phyloP scores from a whole-genome alignment of 768 basidiomycete genomes.

The Coprinopsis strossmayeri region DNA sequence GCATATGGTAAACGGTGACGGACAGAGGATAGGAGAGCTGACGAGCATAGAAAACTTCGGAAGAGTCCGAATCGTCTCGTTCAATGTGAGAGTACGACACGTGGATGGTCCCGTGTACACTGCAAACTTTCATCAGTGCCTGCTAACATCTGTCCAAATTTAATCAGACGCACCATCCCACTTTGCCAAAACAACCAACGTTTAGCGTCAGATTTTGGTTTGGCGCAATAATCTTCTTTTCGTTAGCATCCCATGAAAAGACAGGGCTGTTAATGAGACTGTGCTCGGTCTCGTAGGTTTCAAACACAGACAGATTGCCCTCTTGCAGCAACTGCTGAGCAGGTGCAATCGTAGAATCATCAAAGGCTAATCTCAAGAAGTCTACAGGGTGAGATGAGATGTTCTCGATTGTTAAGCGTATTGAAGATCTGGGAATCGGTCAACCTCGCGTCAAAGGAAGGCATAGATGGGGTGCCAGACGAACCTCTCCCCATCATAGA shows the following conservation, averaged over 20 bases:
- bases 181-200: conserved; percentile 80
- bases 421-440: conserved; percentile 51
- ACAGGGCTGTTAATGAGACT: conserved; percentile 71
- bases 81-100: conserved; percentile 76
- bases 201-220: conserved; percentile 65
- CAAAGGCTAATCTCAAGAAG: conserved; percentile 80
- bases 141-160: conserved; percentile 1
- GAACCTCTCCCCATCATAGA: conserved; percentile 91
- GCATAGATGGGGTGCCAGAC: conserved; percentile 17
- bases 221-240: conserved; percentile 49
- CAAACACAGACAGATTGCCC: conserved; percentile 72
- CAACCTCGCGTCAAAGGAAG: conserved; percentile 4
- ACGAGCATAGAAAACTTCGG: conserved; percentile 73
- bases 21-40: conserved; percentile 84
- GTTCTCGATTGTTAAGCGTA: conserved; percentile 88
- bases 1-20: conserved; percentile 93
- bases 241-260: conserved; percentile 66
- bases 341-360: conserved; percentile 80
- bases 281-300: conserved; percentile 88
- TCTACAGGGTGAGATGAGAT: conserved; percentile 77
- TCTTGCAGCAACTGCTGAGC: conserved; percentile 75
- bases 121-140: conserved; percentile 37
- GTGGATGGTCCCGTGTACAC: conserved; percentile 62
- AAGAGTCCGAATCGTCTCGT: conserved; percentile 28
- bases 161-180: conserved; percentile 73